Conservation (phyloP, 257 asterid species). For the Apocynum venetum region DNA sequence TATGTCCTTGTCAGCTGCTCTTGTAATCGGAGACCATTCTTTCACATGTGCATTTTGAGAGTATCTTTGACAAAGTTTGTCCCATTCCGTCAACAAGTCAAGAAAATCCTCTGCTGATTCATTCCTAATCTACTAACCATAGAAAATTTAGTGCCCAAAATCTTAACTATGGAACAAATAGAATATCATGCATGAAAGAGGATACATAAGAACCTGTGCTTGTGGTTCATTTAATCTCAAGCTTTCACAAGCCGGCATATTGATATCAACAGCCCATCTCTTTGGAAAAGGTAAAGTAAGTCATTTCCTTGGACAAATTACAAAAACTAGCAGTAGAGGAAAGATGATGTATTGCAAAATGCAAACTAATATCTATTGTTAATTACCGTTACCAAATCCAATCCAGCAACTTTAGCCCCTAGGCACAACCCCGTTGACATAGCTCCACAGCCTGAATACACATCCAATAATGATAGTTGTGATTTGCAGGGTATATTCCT, state of each 20-base stretch:
- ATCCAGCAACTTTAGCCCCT: conserved; percentile 12
- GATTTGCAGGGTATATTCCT: neutral
- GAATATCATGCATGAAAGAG: neutral
- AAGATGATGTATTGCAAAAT: neutral
- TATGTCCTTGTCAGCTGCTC: neutral
- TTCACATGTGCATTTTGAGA: neutral
- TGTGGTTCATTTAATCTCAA: conserved; percentile 64
- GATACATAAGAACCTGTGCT: conserved; percentile 43
- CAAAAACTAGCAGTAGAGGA: neutral
- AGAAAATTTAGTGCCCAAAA: neutral
- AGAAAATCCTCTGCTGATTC: conserved; percentile 60
- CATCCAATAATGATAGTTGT: neutral
- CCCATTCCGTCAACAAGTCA: conserved; percentile 58
- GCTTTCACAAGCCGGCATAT: conserved; percentile 63
- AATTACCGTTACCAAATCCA: conserved; percentile 7
- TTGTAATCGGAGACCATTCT: neutral
- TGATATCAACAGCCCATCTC: conserved; percentile 89
- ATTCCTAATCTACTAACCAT: conserved; percentile 49
- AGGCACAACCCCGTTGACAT: conserved; percentile 9
- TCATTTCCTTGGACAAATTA: neutral
- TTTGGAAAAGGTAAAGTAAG: conserved; percentile 28
- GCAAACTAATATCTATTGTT: neutral
- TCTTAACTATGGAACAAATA: neutral
- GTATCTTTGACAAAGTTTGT: conserved; percentile 40
- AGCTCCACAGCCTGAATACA: conserved; percentile 8